Evolutionary conservation across 148 eudicot species (phyloP).

Genomic region (Chenopodium berlandieri): DNA sequence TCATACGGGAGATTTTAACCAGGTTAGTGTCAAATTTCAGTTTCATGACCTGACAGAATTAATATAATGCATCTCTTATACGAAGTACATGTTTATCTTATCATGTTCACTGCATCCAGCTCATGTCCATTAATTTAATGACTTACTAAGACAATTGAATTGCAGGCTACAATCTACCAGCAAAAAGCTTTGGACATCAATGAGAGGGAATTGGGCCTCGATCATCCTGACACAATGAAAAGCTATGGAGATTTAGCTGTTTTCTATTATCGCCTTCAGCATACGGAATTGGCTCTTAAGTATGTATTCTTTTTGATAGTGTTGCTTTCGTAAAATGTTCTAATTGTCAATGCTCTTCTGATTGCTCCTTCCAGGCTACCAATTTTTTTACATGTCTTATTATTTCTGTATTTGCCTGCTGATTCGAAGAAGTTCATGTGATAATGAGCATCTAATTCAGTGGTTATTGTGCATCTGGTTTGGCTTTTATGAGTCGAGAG

Average conservation of each 20-base stretch:
- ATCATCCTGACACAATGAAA: constrained; percentile 99
- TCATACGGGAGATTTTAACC: constrained; percentile 99
- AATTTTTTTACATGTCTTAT: neutral
- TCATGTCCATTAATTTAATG: constrained; percentile 14
- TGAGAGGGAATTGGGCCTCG: constrained; percentile 96
- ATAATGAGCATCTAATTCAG: neutral
- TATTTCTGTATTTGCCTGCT: neutral
- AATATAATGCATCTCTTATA: neutral
- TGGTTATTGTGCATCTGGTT: neutral
- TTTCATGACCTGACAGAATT: neutral
- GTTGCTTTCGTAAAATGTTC: neutral
- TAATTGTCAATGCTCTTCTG: neutral
- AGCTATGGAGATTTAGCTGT: constrained; percentile 99
- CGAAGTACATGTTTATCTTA: neutral
- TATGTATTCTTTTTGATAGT: constrained; percentile 35
- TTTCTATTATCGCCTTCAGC: constrained; percentile 98
- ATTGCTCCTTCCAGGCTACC: neutral
- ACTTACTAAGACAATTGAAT: constrained; percentile 22
- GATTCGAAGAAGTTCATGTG: neutral
- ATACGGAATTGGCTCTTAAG: constrained; percentile 99
- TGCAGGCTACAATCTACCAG: constrained; percentile 97
- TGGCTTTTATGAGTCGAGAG: neutral
- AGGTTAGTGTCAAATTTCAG: constrained; percentile 46
- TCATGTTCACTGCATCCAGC: neutral
- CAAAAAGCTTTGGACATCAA: constrained; percentile 99